These are phyloP conservation scores for Gentiana straminea DNA, from an alignment of 257 asterid genomes.

Conservation along the genomic window DNA sequence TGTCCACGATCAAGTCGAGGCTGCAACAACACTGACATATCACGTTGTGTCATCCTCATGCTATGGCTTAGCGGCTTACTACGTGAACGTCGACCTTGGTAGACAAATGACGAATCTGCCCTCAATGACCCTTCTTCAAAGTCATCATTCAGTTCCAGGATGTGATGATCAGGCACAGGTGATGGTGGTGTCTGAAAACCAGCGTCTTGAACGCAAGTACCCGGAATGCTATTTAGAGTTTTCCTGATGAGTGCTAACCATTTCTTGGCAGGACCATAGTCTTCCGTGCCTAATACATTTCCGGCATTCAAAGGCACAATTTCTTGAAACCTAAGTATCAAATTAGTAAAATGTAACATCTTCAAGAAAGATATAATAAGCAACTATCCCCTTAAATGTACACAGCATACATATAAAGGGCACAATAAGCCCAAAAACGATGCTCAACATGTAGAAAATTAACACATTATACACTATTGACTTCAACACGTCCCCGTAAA, in stretches of 20 bases:
- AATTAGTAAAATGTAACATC: background rate
- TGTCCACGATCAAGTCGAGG: conserved; percentile 67
- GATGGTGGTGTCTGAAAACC: conserved; percentile 64
- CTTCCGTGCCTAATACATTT: conserved; percentile 93
- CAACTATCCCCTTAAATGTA: too few relatives aligned
- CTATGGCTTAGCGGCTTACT: conserved; percentile 68
- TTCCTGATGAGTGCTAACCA: conserved; percentile 74
- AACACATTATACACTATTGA: too few relatives aligned
- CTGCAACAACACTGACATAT: conserved; percentile 28
- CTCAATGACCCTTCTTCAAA: conserved; percentile 71
- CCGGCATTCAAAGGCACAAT: conserved; percentile 97
- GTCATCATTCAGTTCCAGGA: conserved; percentile 73
- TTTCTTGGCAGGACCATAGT: conserved; percentile 86
- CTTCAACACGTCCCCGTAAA: too few relatives aligned
- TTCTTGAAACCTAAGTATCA: conserved; percentile 83
- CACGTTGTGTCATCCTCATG: conserved; percentile 64
- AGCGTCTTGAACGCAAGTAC: conserved; percentile 22
- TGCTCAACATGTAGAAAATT: too few relatives aligned
- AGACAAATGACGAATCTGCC: conserved; percentile 39
- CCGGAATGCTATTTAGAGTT: conserved; percentile 69
- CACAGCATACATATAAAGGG: too few relatives aligned
- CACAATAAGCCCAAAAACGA: too few relatives aligned
- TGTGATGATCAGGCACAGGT: conserved; percentile 75
- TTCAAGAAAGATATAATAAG: background rate
- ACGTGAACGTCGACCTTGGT: conserved; percentile 50